A percentile compares a stretch with the other conserved stretches of the same genome.
These are phyloP conservation scores for Fusarium pseudonygamai DNA, from an alignment of 2,329 filamentous ascomycete species.

Conservation along the genomic window DNA sequence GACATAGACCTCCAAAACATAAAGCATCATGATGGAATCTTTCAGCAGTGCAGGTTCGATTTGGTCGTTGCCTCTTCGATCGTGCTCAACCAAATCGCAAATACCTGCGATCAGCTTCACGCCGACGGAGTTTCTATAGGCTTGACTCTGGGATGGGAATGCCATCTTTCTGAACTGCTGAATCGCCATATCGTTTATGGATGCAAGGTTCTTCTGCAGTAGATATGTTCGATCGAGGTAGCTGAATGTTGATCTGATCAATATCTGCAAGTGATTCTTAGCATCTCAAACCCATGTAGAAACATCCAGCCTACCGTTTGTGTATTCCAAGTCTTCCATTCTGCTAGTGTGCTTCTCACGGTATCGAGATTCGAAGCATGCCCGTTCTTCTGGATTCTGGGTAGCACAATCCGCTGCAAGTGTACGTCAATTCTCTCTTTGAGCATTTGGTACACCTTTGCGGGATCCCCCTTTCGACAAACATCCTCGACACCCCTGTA, in stretches of 20 bases:
- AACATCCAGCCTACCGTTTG: slow-evolving; percentile 68
- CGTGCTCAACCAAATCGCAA: slow-evolving; percentile 78
- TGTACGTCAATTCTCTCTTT: slow-evolving; percentile 73
- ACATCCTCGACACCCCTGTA: slow-evolving; percentile 93
- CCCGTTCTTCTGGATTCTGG: slow-evolving; percentile 60
- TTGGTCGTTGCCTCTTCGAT: slow-evolving; percentile 67
- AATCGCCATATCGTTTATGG: slow-evolving; percentile 84
- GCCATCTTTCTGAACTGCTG: slow-evolving; percentile 74
- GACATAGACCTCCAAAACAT: slow-evolving; percentile 84
- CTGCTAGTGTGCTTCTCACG: slow-evolving; percentile 62
- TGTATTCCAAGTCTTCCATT: slow-evolving; percentile 82
- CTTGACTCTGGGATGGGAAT: slow-evolving; percentile 50
- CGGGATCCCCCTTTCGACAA: slow-evolving; percentile 80
- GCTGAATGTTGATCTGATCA: slow-evolving; percentile 89
- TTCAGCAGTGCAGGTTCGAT: slow-evolving; percentile 75
- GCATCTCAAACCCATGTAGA: background rate
- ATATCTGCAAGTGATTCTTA: slow-evolving; percentile 59
- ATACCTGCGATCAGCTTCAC: slow-evolving; percentile 61
- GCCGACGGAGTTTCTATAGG: slow-evolving; percentile 37
- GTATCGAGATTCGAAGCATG: slow-evolving; percentile 68
- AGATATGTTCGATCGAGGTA: slow-evolving; percentile 93
- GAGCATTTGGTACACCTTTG: slow-evolving; percentile 73
- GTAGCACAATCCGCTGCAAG: slow-evolving; percentile 69
- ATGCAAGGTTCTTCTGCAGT: slow-evolving; percentile 73
- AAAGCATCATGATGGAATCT: slow-evolving; percentile 82